These are phyloP conservation scores for Paramecium tetraurelia DNA, from an alignment of 73 alveolate genomes.

Conservation along the genomic window DNA sequence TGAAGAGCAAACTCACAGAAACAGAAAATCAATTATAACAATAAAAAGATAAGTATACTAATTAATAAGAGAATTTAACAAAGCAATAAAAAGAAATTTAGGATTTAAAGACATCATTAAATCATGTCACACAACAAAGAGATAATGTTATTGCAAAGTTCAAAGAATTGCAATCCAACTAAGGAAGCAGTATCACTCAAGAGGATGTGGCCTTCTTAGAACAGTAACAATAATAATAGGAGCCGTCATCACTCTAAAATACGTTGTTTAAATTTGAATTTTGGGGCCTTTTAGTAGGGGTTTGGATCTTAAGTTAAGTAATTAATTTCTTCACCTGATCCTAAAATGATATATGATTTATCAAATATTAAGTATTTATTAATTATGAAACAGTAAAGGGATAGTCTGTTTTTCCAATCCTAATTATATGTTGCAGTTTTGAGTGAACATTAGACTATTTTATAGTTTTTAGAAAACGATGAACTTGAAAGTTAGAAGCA, in stretches of 20 bases:
- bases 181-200: background rate
- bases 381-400: constrained; percentile 35
- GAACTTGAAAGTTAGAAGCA: background rate
- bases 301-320: background rate
- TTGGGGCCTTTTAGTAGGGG: background rate
- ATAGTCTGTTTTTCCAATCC: background rate
- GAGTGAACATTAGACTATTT: background rate
- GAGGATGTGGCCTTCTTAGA: background rate
- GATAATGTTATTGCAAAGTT: background rate
- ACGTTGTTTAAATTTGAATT: background rate
- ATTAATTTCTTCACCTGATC: background rate
- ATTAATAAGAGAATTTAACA: background rate
- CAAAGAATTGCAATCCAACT: background rate
- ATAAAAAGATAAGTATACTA: background rate
- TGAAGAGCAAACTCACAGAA: background rate
- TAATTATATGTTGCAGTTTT: constrained; percentile 11
- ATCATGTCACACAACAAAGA: background rate
- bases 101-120: background rate
- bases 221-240: background rate
- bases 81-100: background rate
- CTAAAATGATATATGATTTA: background rate
- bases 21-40: background rate
- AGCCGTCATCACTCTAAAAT: background rate
- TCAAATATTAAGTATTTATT: background rate
- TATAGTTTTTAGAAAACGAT: background rate